Evolutionary conservation across 176 grass and related monocot species (phyloP), one percentile per base, ranked within the genome.

Genomic region (Bothriochloa decipiens): DNA sequence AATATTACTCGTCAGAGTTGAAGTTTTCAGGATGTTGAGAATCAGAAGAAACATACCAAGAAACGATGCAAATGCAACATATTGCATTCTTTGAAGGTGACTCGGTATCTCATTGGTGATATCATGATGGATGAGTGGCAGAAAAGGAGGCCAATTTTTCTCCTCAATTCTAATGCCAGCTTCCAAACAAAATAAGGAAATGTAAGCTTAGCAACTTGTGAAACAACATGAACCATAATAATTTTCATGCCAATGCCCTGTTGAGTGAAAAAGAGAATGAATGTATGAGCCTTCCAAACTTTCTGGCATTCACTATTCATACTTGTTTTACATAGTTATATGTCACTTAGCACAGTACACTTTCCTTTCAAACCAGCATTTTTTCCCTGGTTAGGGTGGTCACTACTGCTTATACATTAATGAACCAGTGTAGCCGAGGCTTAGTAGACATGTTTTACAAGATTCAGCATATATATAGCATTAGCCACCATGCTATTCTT

Each of bases 81-180:
- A 99, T 77, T 96, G 97, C 91, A 96, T 90, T 87, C 90, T 89
- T 39, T 96, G 93, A 67, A 95, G 85, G 78, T 96, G 97, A 76
- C 84, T 91, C 0, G 97, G 97, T 89, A 99, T 99, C 88, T 99
- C 97, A 82, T 89, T 94, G 32, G 85, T 68, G 79, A 99, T 96
- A 83, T 99, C 97, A 88, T 99, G 93, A 89, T 99, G 97, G 45
- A 99, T 99, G 43, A 99, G 88, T 74, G 97, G 97, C 39, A 99
- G 78, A 81, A 96, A 96, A 64, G 93, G 93, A 73, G 97, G 97
- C 97, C 97, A 99, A 25, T 99, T 99, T 92, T 99, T 99, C 75
- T 96, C 91, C 62, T 99, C 93, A 12, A 99, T 92, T 53, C 92
- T 88, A 88, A 96, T 94, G 47, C 97, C 97, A 94, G 91, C 97